Conservation (phyloP, 805 yeast genomes). For the Cyberlindnera amylophila region DNA sequence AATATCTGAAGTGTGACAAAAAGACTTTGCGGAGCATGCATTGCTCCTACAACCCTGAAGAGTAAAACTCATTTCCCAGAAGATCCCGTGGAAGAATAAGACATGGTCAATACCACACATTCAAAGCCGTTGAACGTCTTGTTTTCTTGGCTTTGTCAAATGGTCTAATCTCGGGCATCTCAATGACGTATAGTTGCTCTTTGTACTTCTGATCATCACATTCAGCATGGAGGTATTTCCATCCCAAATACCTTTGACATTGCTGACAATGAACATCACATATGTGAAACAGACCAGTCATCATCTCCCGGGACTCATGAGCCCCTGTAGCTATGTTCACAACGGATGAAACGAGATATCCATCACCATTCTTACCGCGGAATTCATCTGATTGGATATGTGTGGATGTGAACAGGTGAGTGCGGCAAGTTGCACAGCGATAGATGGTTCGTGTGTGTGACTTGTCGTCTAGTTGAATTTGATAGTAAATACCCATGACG, state of each 20-base stretch:
- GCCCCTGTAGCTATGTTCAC: slow-evolving; percentile 37
- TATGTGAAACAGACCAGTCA: slow-evolving; percentile 56
- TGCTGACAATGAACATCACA: slow-evolving; percentile 54
- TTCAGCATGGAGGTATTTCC: slow-evolving; percentile 56
- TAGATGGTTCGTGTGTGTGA: slow-evolving; percentile 15
- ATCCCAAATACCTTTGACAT: slow-evolving; percentile 53
- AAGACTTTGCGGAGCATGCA: too few relatives aligned
- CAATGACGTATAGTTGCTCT: slow-evolving; percentile 55
- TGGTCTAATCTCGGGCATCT: slow-evolving; percentile 6
- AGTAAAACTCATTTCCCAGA: too few relatives aligned
- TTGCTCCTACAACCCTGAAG: too few relatives aligned
- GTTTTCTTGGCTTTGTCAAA: slow-evolving; percentile 2
- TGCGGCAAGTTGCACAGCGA: slow-evolving; percentile 19
- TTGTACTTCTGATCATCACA: slow-evolving; percentile 47
- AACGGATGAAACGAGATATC: slow-evolving; percentile 48
- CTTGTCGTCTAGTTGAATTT: slow-evolving; percentile 16
- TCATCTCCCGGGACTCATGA: slow-evolving; percentile 45
- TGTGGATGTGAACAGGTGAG: slow-evolving; percentile 21
- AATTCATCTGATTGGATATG: slow-evolving; percentile 35
- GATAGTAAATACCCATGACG: slow-evolving; percentile 21
- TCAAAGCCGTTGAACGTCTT: slow-evolving; percentile 4
- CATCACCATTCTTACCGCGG: slow-evolving; percentile 55
- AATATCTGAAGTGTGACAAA: too few relatives aligned
- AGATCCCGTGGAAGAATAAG: too few relatives aligned
- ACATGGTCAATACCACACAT: slow-evolving; percentile 10